A percentile compares a stretch with the other conserved stretches of the same genome.
Evolutionary conservation across 257 asterid species (phyloP).

Genomic region (Nicotiana knightiana): DNA sequence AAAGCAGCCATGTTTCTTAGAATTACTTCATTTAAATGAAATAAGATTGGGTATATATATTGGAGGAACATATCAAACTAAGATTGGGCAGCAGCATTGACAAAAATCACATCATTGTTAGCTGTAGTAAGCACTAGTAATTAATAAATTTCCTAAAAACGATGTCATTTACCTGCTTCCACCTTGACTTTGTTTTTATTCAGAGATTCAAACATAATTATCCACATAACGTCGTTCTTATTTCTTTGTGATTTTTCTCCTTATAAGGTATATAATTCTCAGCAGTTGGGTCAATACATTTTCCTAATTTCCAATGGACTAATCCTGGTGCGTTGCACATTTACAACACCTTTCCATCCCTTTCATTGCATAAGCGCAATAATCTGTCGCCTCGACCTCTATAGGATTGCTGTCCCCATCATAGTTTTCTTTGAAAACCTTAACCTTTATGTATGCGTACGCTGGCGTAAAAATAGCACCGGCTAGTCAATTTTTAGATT

Average conservation of each 20-base stretch:
- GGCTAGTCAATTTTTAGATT: no score
- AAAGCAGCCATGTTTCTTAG: background rate
- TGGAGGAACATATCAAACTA: background rate
- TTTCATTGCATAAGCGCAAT: no score
- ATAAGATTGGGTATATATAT: background rate
- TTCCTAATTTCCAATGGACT: background rate
- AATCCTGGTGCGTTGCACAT: no score
- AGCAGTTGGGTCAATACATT: slow-evolving; percentile 1
- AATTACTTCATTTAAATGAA: background rate
- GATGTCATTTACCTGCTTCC: background rate
- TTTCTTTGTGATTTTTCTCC: background rate
- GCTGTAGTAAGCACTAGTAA: background rate
- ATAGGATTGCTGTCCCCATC: no score
- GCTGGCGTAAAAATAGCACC: no score
- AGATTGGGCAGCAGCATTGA: no score
- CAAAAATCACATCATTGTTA: no score
- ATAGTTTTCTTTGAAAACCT: no score
- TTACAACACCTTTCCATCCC: no score
- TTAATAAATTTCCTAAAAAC: background rate
- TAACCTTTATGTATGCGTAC: no score
- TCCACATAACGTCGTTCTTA: background rate
- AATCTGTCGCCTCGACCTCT: no score
- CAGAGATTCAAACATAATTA: background rate
- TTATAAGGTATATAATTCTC: background rate
- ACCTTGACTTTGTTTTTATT: background rate